Evolutionary conservation across 2,329 filamentous ascomycete genomes (phyloP), one percentile per base, ranked within the genome.

Genomic region (Penicillium oxalicum): DNA sequence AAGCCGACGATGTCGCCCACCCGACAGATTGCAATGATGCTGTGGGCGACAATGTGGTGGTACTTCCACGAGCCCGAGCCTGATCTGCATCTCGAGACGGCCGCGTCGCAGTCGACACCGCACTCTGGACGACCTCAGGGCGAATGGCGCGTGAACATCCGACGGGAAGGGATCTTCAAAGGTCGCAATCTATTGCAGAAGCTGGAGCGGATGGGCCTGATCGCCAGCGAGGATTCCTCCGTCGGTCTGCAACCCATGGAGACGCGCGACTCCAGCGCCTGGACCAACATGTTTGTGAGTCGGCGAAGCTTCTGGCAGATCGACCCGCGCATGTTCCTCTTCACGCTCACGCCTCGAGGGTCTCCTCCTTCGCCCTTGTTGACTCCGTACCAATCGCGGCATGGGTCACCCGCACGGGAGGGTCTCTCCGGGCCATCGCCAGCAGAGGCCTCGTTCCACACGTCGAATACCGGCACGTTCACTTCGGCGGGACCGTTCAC

Each of bases 41-140:
- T 97, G 5, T 97, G 89, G 88, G 83, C 90, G 32, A 91, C 89
- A 1, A 75, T 97, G 37, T 95, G 89, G 74, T 97, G 91, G 91
- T 97, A 97, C 74, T 97, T 96, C 61, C 91, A 96, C 71, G 88
- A 95, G 67, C 79, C 83, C 1, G 79, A 85, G 59, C 91, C 91
- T 0, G 75, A 78, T 24, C 76, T 79, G 0, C 78, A 81, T 43
- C 64, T 93, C 32, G 76, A 77, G 13, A 87, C 81, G 5, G 73
- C 81, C 4, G 74, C 79, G 0, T 87, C 84, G 1, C 79, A 77
- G 55, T 66, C 76, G 49, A 91, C 89, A 0, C 86, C 86, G 0
- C 73, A 80, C 13, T 66, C 71, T 4, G 91, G 87, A 4, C 84
- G 81, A 55, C 91, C 91, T 2, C 83, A 81, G 55, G 90, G 87